Evolutionary conservation across 176 grass and related monocot genomes (phyloP).

Genomic region (Tillandsia leiboldiana): DNA sequence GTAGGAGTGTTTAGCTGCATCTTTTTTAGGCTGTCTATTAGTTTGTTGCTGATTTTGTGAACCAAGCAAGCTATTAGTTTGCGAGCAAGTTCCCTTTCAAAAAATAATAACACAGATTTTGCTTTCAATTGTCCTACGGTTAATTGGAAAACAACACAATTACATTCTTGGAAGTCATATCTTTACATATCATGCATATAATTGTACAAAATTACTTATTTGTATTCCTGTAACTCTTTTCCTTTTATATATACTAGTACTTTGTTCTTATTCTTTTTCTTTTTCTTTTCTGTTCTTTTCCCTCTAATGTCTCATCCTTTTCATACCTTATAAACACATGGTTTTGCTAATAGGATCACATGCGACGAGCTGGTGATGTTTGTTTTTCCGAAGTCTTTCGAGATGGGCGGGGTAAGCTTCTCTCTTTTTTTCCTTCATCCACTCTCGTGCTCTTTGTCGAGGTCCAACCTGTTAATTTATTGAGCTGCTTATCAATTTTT

Average conservation of each 20-base stretch:
- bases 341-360: constrained; percentile 60
- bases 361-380: constrained; percentile 95
- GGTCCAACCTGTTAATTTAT: neutral
- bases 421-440: neutral
- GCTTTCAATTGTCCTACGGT: too few relatives aligned
- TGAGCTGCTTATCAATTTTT: too few relatives aligned
- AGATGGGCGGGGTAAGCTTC: constrained; percentile 59
- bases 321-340: neutral
- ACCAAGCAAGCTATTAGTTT: too few relatives aligned
- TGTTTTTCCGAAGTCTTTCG: constrained; percentile 93
- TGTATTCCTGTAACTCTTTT: neutral
- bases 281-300: neutral
- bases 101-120: too few relatives aligned
- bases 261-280: neutral
- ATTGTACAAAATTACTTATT: too few relatives aligned
- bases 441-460: constrained; percentile 1
- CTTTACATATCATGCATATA: too few relatives aligned
- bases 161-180: too few relatives aligned
- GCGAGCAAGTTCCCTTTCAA: too few relatives aligned
- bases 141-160: too few relatives aligned
- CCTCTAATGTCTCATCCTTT: neutral
- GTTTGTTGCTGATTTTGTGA: too few relatives aligned
- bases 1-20: too few relatives aligned
- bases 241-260: neutral
- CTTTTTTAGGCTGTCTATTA: too few relatives aligned